Conservation (phyloP, 2,329 filamentous ascomycete genomes). For the Simplicillium sp. region DNA sequence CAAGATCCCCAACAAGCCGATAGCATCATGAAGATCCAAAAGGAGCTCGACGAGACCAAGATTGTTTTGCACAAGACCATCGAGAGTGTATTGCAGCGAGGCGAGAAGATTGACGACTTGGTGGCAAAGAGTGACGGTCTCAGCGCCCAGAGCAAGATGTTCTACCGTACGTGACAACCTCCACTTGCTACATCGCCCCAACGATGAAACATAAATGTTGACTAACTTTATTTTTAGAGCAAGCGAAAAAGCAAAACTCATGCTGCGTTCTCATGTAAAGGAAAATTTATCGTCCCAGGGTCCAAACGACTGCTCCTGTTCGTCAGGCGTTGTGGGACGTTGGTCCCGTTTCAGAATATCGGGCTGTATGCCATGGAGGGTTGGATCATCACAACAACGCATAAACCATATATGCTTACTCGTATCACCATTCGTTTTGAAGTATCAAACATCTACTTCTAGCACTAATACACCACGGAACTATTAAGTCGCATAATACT, state of each 20-base stretch:
- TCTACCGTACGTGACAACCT: slow-evolving; percentile 64
- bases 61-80: slow-evolving; percentile 96
- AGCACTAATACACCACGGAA: no score
- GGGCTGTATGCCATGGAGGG: not conserved
- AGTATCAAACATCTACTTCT: no score
- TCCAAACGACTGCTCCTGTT: slow-evolving; percentile 6
- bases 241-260: slow-evolving; percentile 74
- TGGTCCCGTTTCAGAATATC: not conserved
- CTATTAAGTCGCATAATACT: no score
- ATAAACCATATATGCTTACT: no score
- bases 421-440: no score
- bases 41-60: slow-evolving; percentile 95
- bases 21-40: slow-evolving; percentile 91
- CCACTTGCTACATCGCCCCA: not conserved
- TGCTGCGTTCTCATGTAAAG: slow-evolving; percentile 62
- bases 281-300: slow-evolving; percentile 9
- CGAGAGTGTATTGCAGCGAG: slow-evolving; percentile 74
- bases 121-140: slow-evolving; percentile 89
- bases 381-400: no score
- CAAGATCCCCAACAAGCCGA: slow-evolving; percentile 85
- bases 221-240: slow-evolving; percentile 24
- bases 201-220: slow-evolving; percentile 2
- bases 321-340: slow-evolving; percentile 15
- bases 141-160: slow-evolving; percentile 93
- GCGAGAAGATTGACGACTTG: slow-evolving; percentile 92